Conservation (phyloP, 2,329 filamentous ascomycete species). For the Paracoccidioides brasiliensis region DNA sequence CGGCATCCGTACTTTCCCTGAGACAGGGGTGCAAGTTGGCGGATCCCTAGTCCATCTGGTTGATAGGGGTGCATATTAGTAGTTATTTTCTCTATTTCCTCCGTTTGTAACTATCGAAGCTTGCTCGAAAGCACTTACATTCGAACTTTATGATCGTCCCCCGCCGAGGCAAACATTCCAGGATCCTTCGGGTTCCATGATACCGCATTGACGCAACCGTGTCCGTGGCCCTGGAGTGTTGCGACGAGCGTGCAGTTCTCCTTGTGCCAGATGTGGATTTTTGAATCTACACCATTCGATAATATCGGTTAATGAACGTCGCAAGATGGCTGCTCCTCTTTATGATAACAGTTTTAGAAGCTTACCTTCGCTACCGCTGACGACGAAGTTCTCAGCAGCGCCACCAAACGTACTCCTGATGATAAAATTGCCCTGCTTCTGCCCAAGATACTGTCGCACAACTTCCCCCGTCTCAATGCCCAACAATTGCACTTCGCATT, state of each 20-base stretch:
- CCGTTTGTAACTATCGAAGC: neutral
- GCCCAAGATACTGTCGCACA: conserved; percentile 63
- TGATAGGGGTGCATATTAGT: conserved; percentile 3
- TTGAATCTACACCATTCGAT: conserved; percentile 38
- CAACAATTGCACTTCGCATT: conserved; percentile 64
- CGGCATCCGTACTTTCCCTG: conserved; percentile 19
- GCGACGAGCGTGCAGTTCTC: conserved; percentile 64
- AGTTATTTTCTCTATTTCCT: neutral
- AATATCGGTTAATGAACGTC: conserved; percentile 12
- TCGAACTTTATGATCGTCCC: conserved; percentile 72
- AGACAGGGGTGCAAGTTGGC: conserved; percentile 12
- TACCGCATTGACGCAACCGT: conserved; percentile 70
- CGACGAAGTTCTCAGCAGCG: conserved; percentile 79
- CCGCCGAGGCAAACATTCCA: conserved; percentile 76
- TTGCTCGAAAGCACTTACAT: conserved; percentile 53
- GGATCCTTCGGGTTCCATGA: conserved; percentile 79
- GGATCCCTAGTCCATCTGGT: conserved; percentile 26
- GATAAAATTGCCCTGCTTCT: conserved; percentile 60
- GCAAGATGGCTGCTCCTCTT: neutral
- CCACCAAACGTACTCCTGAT: conserved; percentile 80
- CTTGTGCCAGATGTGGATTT: conserved; percentile 83
- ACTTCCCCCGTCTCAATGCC: conserved; percentile 59
- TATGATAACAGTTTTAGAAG: neutral
- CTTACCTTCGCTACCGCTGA: conserved; percentile 81
- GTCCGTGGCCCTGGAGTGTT: conserved; percentile 55